A percentile compares a stretch with the other conserved stretches of the same genome.
Evolutionary conservation across 2,329 filamentous ascomycete species (phyloP).

Genomic region (Hypoxylon sp.): DNA sequence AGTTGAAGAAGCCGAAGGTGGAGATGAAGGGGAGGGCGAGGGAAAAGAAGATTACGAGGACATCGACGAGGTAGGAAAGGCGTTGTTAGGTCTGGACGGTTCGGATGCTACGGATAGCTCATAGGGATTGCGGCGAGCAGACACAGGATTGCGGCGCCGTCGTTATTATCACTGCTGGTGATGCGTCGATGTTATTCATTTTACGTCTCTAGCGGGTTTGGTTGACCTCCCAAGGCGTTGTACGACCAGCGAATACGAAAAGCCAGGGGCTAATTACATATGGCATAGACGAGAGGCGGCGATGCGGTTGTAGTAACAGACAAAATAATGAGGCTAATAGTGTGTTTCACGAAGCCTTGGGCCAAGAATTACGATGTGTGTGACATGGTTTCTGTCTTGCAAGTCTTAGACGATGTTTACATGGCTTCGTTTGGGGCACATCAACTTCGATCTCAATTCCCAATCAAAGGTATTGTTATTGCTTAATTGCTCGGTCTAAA

Average conservation of each 20-base stretch:
- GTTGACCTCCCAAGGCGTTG: conserved; percentile 10
- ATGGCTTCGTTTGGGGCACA: background rate
- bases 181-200: conserved; percentile 2
- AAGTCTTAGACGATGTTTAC: background rate
- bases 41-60: conserved; percentile 63
- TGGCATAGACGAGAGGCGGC: conserved; percentile 8
- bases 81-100: conserved; percentile 51
- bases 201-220: conserved; percentile 15
- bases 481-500: background rate
- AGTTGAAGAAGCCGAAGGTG: conserved; percentile 58
- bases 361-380: background rate
- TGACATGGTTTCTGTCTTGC: background rate
- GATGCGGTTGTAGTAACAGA: conserved; percentile 3
- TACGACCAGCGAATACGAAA: conserved; percentile 17
- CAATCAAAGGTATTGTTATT: background rate
- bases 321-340: conserved; percentile 2
- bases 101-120: conserved; percentile 51
- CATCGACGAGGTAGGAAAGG: conserved; percentile 52
- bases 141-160: background rate
- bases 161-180: conserved; percentile 6
- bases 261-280: conserved; percentile 19
- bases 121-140: conserved; percentile 30
- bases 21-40: conserved; percentile 63
- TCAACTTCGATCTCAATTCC: background rate
- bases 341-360: background rate